Conservation (phyloP, 441 rosid genomes). For the Corymbia calophylla region DNA sequence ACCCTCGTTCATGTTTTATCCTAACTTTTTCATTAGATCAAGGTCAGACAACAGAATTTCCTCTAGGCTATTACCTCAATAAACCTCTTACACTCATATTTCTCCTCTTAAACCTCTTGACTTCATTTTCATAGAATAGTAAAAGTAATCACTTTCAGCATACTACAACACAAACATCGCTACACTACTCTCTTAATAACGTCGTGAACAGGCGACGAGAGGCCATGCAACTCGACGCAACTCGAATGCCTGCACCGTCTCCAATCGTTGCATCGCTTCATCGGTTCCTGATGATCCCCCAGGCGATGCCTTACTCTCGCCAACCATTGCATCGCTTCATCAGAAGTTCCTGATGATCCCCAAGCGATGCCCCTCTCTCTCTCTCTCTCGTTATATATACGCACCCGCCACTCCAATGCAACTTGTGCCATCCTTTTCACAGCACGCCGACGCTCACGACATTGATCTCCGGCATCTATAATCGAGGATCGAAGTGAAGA, state of each 20-base stretch:
- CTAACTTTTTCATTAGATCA: neutral
- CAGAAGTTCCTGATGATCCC: neutral
- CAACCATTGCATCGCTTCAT: neutral
- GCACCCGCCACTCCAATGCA: neutral
- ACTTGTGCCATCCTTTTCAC: neutral
- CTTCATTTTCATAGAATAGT: neutral
- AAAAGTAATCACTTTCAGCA: neutral
- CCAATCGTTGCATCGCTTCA: neutral
- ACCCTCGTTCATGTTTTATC: neutral
- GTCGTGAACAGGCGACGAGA: neutral
- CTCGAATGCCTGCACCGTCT: neutral
- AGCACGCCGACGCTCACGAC: neutral
- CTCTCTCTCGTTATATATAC: neutral
- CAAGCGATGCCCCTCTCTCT: neutral
- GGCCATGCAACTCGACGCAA: neutral
- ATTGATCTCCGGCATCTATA: neutral
- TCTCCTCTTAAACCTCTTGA: neutral
- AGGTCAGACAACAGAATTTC: neutral
- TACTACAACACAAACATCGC: accelerated
- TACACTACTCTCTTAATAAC: neutral
- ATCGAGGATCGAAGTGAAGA: neutral
- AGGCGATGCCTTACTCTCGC: neutral
- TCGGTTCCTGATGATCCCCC: neutral
- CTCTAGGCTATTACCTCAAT: neutral
- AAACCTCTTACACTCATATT: neutral